Conservation (phyloP, 2,329 filamentous ascomycete species). For the Amauroascus verrucosus region DNA sequence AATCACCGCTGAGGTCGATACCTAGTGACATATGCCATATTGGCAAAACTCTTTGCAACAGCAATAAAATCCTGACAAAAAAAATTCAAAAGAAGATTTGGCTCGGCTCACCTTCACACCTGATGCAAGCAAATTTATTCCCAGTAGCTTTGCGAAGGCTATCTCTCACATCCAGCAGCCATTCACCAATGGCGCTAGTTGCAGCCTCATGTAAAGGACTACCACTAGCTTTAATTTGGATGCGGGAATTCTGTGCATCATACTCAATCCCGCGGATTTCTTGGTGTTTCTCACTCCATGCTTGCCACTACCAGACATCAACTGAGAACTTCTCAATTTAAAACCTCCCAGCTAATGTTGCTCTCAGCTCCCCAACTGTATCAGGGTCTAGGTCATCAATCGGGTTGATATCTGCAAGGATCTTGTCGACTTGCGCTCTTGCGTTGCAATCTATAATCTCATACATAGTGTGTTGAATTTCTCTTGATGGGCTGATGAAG, state of each 20-base stretch:
- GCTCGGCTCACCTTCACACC: slow-evolving; percentile 7
- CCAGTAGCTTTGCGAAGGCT: slow-evolving; percentile 6
- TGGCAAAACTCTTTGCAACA: slow-evolving; percentile 3
- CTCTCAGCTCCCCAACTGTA: slow-evolving; percentile 10
- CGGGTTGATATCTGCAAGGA: slow-evolving; percentile 11
- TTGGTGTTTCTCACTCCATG: slow-evolving; percentile 12
- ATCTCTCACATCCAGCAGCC: slow-evolving; percentile 1
- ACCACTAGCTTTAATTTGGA: slow-evolving; percentile 9
- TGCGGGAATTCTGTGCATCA: slow-evolving; percentile 7
- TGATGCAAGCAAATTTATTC: slow-evolving; percentile 8
- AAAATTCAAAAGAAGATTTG: slow-evolving; percentile 1
- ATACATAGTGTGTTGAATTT: background rate
- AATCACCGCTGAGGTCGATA: slow-evolving; percentile 4
- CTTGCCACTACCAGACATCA: slow-evolving; percentile 11
- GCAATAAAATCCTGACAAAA: background rate
- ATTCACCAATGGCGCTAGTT: slow-evolving; percentile 9
- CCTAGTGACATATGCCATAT: slow-evolving; percentile 7
- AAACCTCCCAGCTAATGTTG: slow-evolving; percentile 12
- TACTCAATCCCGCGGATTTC: slow-evolving; percentile 12
- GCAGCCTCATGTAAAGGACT: slow-evolving; percentile 9
- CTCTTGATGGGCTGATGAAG: slow-evolving; percentile 6
- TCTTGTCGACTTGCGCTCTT: slow-evolving; percentile 11
- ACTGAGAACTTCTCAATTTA: slow-evolving; percentile 13
- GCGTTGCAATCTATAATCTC: slow-evolving; percentile 10
- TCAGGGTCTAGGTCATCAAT: slow-evolving; percentile 12